A percentile compares a stretch with the other conserved stretches of the same genome.
Evolutionary conservation across 2,329 filamentous ascomycete species (phyloP).

Genomic region (Cladosporium sp.): DNA sequence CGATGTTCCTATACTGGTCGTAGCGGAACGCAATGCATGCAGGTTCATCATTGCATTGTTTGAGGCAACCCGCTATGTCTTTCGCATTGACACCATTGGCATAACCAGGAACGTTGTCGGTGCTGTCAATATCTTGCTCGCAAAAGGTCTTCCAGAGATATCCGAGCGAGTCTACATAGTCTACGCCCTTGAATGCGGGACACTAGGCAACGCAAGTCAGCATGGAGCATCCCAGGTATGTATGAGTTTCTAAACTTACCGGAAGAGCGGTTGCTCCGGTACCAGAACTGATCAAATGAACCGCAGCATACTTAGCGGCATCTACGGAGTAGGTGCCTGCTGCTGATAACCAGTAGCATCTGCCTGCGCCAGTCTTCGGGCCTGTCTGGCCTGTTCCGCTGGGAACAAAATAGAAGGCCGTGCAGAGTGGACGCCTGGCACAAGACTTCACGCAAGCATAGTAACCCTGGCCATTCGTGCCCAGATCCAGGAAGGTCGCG

Average conservation of each 20-base stretch:
- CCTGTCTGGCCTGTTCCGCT: slow-evolving; percentile 1
- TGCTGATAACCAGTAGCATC: no score
- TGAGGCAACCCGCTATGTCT: not conserved
- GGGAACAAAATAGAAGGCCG: slow-evolving; percentile 12
- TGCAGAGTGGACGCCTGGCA: slow-evolving; percentile 16
- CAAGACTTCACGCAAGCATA: slow-evolving; percentile 20
- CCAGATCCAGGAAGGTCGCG: not conserved
- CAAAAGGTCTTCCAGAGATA: not conserved
- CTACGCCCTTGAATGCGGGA: not conserved
- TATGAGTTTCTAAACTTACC: not conserved
- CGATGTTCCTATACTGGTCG: not conserved
- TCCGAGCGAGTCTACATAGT: not conserved
- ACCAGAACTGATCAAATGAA: slow-evolving; percentile 11
- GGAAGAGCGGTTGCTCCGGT: not conserved
- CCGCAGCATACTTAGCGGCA: slow-evolving; percentile 7
- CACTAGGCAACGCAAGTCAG: not conserved
- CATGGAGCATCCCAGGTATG: not conserved
- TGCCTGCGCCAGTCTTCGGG: no score
- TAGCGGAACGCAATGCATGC: not conserved
- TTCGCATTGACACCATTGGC: not conserved
- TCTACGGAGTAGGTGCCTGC: not conserved
- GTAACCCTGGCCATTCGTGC: slow-evolving; percentile 16
- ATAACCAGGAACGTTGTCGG: not conserved
- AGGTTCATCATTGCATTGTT: no score
- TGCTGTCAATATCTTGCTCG: not conserved